Evolutionary conservation across 345 rosid species (phyloP).

Genomic region (Brassica napus): Da-Ae NC_063452.1:64485001-64485500

Average conservation of each 20-base stretch:
- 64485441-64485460: conserved; percentile 64
- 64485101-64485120: background rate
- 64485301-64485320: background rate
- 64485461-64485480: conserved; percentile 62
- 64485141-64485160: background rate
- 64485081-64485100: background rate
- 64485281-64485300: background rate
- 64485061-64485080: background rate
- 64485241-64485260: background rate
- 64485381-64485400: conserved; percentile 28
- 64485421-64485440: conserved; percentile 57
- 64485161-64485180: background rate
- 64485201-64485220: background rate
- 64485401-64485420: conserved; percentile 43
- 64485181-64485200: background rate
- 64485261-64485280: background rate
- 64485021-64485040: conserved; percentile 9
- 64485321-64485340: conserved; percentile 1
- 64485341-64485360: conserved; percentile 24
- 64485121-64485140: background rate
- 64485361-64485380: conserved; percentile 19
- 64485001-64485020: background rate
- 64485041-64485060: background rate
- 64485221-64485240: background rate
- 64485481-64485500: conserved; percentile 14